A percentile compares a stretch with the other conserved stretches of the same genome.
Conservation (phyloP, 768 basidiomycete species). For the Boletellus ananas region DNA sequence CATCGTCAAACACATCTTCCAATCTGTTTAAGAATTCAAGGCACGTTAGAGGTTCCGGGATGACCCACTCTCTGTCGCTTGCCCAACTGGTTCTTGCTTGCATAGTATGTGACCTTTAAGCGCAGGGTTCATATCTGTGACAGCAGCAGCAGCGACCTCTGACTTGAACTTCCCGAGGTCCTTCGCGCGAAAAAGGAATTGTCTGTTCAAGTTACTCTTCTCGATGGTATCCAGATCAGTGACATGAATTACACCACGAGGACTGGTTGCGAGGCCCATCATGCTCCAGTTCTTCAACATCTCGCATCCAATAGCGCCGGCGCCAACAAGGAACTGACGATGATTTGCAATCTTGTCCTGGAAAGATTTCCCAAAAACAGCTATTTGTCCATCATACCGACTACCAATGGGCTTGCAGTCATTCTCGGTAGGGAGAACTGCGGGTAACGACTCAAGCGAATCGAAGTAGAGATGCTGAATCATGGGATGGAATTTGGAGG, state of each 20-base stretch:
- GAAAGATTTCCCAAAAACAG: conserved; percentile 91
- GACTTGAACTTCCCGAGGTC: conserved; percentile 97
- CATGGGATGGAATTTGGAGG: conserved; percentile 97
- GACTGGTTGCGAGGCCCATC: conserved; percentile 89
- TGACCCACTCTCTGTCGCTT: conserved; percentile 83
- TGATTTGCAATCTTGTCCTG: conserved; percentile 88
- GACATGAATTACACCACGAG: conserved; percentile 79
- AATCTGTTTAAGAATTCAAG: conserved; percentile 11
- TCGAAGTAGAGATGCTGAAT: conserved; percentile 96
- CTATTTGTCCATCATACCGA: conserved; percentile 92
- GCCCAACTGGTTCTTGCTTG: conserved; percentile 91
- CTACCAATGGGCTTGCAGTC: conserved; percentile 80
- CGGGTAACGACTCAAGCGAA: conserved; percentile 90
- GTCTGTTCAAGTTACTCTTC: conserved; percentile 97
- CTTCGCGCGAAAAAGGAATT: conserved; percentile 96
- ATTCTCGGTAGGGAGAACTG: conserved; percentile 66
- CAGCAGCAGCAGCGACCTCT: conserved; percentile 87
- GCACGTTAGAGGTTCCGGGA: background rate
- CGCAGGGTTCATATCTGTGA: conserved; percentile 94
- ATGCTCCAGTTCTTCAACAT: conserved; percentile 99
- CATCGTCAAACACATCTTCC: conserved; percentile 80
- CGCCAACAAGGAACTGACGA: conserved; percentile 94
- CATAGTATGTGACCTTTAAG: conserved; percentile 80
- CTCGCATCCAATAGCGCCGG: conserved; percentile 99
- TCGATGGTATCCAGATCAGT: conserved; percentile 99